phyloP scores from a whole-genome alignment of 805 yeast species.

The Saccharomyces mikatae region DNA sequence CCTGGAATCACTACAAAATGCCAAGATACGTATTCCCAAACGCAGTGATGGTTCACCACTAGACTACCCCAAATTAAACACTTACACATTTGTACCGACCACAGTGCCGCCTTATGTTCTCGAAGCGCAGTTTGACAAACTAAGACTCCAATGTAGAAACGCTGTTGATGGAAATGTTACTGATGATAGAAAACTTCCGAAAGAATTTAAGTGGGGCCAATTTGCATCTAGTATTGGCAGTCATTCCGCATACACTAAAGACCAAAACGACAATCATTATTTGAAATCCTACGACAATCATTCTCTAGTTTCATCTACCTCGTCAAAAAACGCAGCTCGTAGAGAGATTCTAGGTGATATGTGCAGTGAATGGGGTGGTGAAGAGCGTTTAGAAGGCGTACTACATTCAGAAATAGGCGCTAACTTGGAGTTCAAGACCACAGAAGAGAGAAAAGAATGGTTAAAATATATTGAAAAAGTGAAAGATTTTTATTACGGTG shows the following conservation, averaged over 20 bases:
- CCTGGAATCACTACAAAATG: neutral
- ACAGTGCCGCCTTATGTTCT: constrained; percentile 61
- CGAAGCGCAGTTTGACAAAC: constrained; percentile 33
- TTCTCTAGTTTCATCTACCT: neutral
- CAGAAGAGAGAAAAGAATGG: constrained; percentile 28
- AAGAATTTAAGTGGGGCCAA: constrained; percentile 37
- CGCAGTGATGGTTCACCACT: neutral
- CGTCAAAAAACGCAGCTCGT: constrained; percentile 9
- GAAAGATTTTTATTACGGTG: constrained; percentile 22
- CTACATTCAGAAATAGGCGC: constrained; percentile 30
- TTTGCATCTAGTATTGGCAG: constrained; percentile 35
- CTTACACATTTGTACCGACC: constrained; percentile 33
- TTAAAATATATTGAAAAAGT: constrained; percentile 21
- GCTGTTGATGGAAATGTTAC: constrained; percentile 23
- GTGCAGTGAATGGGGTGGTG: constrained; percentile 65
- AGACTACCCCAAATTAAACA: constrained; percentile 14
- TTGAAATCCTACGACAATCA: neutral
- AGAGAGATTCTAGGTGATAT: constrained; percentile 33
- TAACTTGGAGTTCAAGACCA: constrained; percentile 21
- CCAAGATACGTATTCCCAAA: neutral
- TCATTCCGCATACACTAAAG: constrained; percentile 20
- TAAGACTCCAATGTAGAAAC: constrained; percentile 9
- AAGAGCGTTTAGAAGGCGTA: constrained; percentile 47
- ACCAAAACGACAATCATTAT: constrained; percentile 1
- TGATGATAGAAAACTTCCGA: constrained; percentile 7